phyloP scores from a whole-genome alignment of 2,329 filamentous ascomycete genomes.

The Ascochyta koolunga region DNA sequence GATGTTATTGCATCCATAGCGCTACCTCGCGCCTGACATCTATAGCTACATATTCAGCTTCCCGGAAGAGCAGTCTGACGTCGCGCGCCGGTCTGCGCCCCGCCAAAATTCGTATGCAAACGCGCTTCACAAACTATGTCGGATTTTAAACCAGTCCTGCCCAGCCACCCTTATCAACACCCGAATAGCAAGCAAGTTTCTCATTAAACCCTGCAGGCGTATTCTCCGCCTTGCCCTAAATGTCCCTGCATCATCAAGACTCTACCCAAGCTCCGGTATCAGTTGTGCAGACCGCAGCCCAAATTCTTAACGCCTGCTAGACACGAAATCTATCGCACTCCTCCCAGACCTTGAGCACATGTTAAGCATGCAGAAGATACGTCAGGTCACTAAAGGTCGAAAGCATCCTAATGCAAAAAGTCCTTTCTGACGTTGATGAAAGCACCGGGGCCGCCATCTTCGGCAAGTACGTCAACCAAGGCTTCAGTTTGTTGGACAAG shows the following conservation, averaged over 20 bases:
- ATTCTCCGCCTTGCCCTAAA: background rate
- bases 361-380: background rate
- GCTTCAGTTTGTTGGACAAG: slow-evolving; percentile 86
- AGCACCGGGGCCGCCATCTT: slow-evolving; percentile 79
- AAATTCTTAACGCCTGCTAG: too few relatives aligned
- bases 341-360: background rate
- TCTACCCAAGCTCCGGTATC: too few relatives aligned
- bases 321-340: too few relatives aligned
- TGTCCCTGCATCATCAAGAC: background rate
- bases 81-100: background rate
- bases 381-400: too few relatives aligned
- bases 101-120: background rate
- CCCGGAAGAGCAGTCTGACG: background rate
- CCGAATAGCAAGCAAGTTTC: background rate
- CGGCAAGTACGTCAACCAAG: slow-evolving; percentile 79
- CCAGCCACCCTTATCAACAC: background rate
- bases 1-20: background rate
- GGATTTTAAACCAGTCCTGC: background rate
- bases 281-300: too few relatives aligned
- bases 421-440: slow-evolving; percentile 71
- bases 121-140: background rate
- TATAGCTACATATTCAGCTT: background rate
- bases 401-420: slow-evolving; percentile 36
- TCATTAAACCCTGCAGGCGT: too few relatives aligned
- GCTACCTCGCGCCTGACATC: background rate